Percentiles rank a stretch among this genome's conserved stretches.
These are phyloP conservation scores for Macrolepiota fuliginosa DNA, from an alignment of 768 basidiomycete species.

Conservation along the genomic window DNA sequence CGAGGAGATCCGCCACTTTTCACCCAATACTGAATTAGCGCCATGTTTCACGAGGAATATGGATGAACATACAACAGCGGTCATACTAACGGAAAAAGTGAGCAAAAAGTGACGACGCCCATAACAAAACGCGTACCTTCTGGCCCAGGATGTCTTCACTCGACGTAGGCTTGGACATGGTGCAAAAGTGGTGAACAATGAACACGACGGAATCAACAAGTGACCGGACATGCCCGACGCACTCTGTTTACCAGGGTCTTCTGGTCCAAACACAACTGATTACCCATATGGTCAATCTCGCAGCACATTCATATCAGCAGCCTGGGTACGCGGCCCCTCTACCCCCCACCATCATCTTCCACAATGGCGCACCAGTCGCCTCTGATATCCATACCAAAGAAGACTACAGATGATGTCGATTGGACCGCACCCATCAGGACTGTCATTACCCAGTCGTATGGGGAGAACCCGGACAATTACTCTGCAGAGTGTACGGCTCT, in stretches of 20 bases:
- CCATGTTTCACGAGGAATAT: constrained; percentile 1
- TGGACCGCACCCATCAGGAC: constrained; percentile 87
- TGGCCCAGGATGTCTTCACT: constrained; percentile 90
- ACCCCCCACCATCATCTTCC: constrained; percentile 6
- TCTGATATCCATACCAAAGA: constrained; percentile 89
- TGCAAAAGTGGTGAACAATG: constrained; percentile 31
- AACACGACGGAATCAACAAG: not conserved
- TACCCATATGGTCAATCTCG: not conserved
- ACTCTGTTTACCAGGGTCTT: constrained; percentile 21
- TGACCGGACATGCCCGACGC: constrained; percentile 14
- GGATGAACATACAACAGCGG: constrained; percentile 67
- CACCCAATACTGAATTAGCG: constrained; percentile 12
- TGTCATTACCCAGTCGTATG: constrained; percentile 88
- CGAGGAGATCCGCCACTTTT: constrained; percentile 45
- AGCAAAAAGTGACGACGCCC: constrained; percentile 11
- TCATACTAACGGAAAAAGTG: constrained; percentile 57
- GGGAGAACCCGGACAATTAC: constrained; percentile 90
- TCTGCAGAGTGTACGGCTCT: constrained; percentile 78
- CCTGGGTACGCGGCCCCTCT: constrained; percentile 9
- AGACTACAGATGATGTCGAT: constrained; percentile 95
- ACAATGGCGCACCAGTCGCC: constrained; percentile 79
- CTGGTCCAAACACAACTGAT: constrained; percentile 18
- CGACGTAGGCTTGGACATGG: constrained; percentile 62
- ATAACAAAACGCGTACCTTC: constrained; percentile 58
- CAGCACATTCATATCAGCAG: constrained; percentile 3